Percentiles rank a stretch among this genome's conserved stretches.
Conservation (phyloP, 2,329 filamentous ascomycete species). For the Phialemoniopsis sp. region DNA sequence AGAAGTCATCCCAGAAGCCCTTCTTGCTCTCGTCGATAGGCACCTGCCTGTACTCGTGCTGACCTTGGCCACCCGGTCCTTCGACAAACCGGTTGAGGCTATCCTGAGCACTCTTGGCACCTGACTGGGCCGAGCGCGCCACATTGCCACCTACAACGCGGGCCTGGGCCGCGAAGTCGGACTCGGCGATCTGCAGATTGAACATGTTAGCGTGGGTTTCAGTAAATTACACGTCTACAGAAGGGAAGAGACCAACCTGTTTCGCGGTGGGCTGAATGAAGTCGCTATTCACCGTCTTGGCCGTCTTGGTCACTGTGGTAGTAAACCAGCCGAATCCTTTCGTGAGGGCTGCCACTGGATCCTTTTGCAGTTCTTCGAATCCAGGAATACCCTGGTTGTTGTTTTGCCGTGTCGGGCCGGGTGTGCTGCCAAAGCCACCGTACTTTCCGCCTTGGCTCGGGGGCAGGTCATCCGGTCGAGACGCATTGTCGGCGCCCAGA, state of each 20-base stretch:
- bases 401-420: conserved; percentile 44
- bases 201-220: not conserved
- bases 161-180: conserved; percentile 69
- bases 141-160: conserved; percentile 60
- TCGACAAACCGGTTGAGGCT: conserved; percentile 87
- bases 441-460: conserved; percentile 94
- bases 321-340: conserved; percentile 96
- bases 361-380: conserved; percentile 85
- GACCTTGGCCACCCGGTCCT: conserved; percentile 41
- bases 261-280: conserved; percentile 92
- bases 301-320: conserved; percentile 81
- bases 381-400: conserved; percentile 47
- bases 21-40: conserved; percentile 62
- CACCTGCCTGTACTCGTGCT: conserved; percentile 25
- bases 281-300: conserved; percentile 84
- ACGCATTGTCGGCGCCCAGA: conserved; percentile 79
- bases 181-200: conserved; percentile 64
- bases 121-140: conserved; percentile 62
- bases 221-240: not conserved
- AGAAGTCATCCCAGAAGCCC: conserved; percentile 92
- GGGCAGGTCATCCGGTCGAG: conserved; percentile 67
- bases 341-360: conserved; percentile 81
- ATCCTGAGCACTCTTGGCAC: conserved; percentile 72
- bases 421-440: conserved; percentile 80
- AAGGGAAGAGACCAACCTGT: conserved; percentile 53